Conservation (phyloP, 1,284 basidiomycete species). For the Termitomyces sp. region DNA sequence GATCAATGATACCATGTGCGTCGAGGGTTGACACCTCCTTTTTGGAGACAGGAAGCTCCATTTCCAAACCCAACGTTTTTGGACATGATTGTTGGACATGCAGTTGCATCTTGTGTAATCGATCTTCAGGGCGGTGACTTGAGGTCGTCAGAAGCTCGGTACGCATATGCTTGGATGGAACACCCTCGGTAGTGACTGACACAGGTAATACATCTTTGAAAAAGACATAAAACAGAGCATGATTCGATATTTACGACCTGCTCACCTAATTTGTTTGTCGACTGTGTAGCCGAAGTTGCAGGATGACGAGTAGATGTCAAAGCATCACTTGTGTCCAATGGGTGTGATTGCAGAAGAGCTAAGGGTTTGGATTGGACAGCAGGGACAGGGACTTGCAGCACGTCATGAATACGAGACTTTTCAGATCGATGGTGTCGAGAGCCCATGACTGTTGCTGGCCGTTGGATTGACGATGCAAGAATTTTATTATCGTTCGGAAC, state of each 20-base stretch:
- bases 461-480: constrained; percentile 6
- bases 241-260: not conserved
- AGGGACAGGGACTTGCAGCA: not conserved
- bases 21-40: not conserved
- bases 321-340: not conserved
- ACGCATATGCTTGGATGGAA: not conserved
- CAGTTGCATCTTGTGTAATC: not conserved
- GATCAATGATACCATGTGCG: not conserved
- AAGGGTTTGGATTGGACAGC: not conserved
- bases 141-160: not conserved
- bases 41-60: not conserved
- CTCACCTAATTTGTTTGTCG: not conserved
- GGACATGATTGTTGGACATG: not conserved
- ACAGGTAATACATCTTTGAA: not conserved
- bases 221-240: not conserved
- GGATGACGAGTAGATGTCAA: not conserved
- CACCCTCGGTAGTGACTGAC: not conserved
- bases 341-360: not conserved
- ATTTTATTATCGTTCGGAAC: constrained; percentile 3
- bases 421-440: constrained; percentile 9
- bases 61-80: not conserved
- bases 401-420: not conserved
- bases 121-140: not conserved
- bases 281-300: not conserved
- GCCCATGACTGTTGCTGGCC: constrained; percentile 14